A percentile compares a stretch with the other conserved stretches of the same genome.
Conservation (phyloP, 2,329 filamentous ascomycete species). For the Penicillium sp. region DNA sequence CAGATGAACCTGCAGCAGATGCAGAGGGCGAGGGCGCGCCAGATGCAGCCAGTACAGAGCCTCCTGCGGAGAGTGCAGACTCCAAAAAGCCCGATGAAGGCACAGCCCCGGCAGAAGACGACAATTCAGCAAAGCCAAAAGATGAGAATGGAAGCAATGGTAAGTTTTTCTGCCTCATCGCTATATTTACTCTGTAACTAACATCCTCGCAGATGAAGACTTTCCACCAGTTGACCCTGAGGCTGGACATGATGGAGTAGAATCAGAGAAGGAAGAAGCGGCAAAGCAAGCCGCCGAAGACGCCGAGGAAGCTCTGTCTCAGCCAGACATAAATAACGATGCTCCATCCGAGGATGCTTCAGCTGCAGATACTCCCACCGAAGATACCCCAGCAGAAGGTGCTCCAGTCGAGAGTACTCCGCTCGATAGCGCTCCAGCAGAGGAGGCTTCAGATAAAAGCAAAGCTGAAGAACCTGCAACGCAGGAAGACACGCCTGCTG, state of each 20-base stretch:
- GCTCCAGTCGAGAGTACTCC: slow-evolving; percentile 10
- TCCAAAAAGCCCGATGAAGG: slow-evolving; percentile 20
- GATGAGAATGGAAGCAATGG: slow-evolving; percentile 25
- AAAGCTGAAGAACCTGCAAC: background rate
- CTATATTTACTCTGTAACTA: background rate
- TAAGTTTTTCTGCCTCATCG: slow-evolving; percentile 10
- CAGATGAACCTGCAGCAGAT: slow-evolving; percentile 22
- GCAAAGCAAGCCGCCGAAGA: slow-evolving; percentile 36
- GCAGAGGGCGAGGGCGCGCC: slow-evolving; percentile 17
- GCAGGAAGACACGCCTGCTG: background rate
- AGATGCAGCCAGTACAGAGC: slow-evolving; percentile 14
- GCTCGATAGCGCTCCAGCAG: slow-evolving; percentile 9
- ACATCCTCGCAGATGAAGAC: slow-evolving; percentile 30
- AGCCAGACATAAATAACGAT: slow-evolving; percentile 12
- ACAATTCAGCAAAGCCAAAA: slow-evolving; percentile 11
- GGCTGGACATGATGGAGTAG: slow-evolving; percentile 33
- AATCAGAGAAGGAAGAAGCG: slow-evolving; percentile 37
- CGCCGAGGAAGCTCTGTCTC: slow-evolving; percentile 26
- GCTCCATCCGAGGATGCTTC: slow-evolving; percentile 7
- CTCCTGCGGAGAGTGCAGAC: slow-evolving; percentile 21
- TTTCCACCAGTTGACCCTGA: slow-evolving; percentile 37
- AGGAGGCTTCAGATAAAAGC: slow-evolving; percentile 12
- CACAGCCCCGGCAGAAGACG: slow-evolving; percentile 13
- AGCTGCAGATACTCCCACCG: slow-evolving; percentile 7
- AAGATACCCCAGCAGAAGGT: slow-evolving; percentile 3